phyloP scores from a whole-genome alignment of 306 rosid species.

The Cotoneaster glaucophyllus region DNA sequence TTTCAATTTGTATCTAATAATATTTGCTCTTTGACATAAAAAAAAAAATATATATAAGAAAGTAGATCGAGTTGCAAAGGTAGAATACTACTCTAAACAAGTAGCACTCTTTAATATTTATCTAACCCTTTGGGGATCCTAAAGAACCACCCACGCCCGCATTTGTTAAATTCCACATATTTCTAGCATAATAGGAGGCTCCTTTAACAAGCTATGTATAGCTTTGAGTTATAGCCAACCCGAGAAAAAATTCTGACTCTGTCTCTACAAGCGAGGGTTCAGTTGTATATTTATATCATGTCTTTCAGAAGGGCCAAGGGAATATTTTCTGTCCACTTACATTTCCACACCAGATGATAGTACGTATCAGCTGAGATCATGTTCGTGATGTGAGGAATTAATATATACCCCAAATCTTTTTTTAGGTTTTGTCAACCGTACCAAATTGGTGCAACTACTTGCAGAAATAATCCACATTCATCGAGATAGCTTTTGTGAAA shows the following conservation, averaged over 20 bases:
- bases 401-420: not conserved
- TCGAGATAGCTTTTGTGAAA: not conserved
- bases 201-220: too few species aligned
- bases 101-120: not conserved
- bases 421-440: not conserved
- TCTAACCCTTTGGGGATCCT: not conserved
- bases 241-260: too few species aligned
- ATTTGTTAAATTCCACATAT: not conserved
- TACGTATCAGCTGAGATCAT: not conserved
- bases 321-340: not conserved
- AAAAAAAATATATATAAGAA: too few species aligned
- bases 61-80: not conserved
- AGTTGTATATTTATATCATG: not conserved
- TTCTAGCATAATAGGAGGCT: too few species aligned
- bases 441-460: not conserved
- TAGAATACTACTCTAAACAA: not conserved
- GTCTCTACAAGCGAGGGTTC: too few species aligned
- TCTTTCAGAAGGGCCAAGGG: not conserved
- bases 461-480: not conserved
- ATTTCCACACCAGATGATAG: not conserved
- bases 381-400: not conserved
- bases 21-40: too few species aligned
- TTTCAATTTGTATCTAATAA: too few species aligned
- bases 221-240: too few species aligned
- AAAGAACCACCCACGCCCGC: not conserved